Conservation (phyloP, 73 alveolate species). For the Uronychia setigera region DNA sequence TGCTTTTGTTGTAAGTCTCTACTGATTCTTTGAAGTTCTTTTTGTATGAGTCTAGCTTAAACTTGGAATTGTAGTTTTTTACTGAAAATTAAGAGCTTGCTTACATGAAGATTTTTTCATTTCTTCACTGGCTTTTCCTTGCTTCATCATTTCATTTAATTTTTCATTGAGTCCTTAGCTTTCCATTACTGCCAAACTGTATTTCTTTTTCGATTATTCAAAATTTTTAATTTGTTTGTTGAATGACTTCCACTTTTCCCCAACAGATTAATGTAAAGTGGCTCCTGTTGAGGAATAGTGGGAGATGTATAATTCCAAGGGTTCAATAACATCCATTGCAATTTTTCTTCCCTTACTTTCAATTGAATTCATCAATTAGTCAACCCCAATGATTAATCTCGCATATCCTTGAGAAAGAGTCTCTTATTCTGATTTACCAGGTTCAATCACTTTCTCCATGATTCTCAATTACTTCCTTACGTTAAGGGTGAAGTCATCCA, state of each 20-base stretch:
- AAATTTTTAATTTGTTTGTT: not conserved
- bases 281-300: not conserved
- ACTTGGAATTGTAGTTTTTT: not conserved
- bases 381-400: not conserved
- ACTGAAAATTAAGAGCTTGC: not conserved
- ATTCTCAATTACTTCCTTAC: not conserved
- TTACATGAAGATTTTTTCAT: not conserved
- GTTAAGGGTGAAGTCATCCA: not conserved
- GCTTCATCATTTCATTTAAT: not conserved
- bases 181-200: not conserved
- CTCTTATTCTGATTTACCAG: not conserved
- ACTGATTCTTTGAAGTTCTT: not conserved
- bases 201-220: not conserved
- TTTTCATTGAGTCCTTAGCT: not conserved
- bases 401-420: not conserved
- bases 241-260: not conserved
- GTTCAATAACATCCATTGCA: not conserved
- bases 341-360: not conserved
- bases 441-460: not conserved
- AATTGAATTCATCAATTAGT: not conserved
- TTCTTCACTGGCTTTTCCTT: not conserved
- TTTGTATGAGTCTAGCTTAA: not conserved
- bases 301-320: not conserved
- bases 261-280: not conserved
- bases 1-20: not conserved